Percentiles rank a stretch among this genome's conserved stretches.
Evolutionary conservation across 345 rosid species (phyloP).

Genomic region (Anastatica hierochuntica): DNA sequence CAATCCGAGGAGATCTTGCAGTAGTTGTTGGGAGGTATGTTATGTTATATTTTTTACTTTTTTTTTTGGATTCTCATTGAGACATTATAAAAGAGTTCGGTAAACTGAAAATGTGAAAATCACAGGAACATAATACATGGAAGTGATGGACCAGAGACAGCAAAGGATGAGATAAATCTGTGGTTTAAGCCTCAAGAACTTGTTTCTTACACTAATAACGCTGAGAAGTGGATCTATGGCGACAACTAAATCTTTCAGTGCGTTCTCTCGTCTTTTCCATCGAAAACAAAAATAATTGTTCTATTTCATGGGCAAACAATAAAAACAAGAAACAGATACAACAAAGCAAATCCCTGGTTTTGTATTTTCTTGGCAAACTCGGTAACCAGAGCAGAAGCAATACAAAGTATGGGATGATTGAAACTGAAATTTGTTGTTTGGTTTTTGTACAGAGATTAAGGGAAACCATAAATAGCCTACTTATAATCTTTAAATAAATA

Average conservation of each 20-base stretch:
- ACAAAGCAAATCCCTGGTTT: too few species aligned
- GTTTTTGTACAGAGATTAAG: too few species aligned
- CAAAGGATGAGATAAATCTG: slow-evolving; percentile 73
- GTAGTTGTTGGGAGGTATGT: slow-evolving; percentile 85
- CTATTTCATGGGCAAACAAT: too few species aligned
- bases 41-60: not conserved
- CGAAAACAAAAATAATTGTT: too few species aligned
- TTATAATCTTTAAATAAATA: too few species aligned
- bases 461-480: too few species aligned
- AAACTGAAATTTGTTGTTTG: too few species aligned
- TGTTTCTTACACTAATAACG: slow-evolving; percentile 63
- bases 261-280: too few species aligned
- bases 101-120: slow-evolving; percentile 2
- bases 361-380: too few species aligned
- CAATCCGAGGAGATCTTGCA: slow-evolving; percentile 94
- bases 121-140: slow-evolving; percentile 95
- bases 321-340: too few species aligned
- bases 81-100: not conserved
- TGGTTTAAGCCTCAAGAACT: slow-evolving; percentile 98
- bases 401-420: too few species aligned
- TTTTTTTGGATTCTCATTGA: not conserved
- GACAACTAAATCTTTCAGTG: slow-evolving; percentile 45
- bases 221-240: slow-evolving; percentile 95
- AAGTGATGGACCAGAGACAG: slow-evolving; percentile 97
- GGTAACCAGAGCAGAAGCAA: too few species aligned